A percentile compares a stretch with the other conserved stretches of the same genome.
Evolutionary conservation across 129 eudicot genomes (phyloP).

Genomic region (Flaveria bidentis): DNA sequence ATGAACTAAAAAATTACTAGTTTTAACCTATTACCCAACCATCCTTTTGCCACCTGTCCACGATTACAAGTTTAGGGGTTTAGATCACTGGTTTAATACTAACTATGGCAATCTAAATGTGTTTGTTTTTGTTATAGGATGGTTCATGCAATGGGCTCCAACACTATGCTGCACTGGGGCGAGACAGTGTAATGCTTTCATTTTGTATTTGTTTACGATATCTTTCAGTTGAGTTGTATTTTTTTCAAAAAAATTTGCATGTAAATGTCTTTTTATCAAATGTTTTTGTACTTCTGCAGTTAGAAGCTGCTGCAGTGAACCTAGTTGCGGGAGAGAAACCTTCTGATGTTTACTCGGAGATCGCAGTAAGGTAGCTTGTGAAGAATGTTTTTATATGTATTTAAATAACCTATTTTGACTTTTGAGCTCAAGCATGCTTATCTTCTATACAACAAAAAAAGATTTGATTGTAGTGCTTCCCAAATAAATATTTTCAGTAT

Average conservation of each 20-base stretch:
- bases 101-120: not conserved
- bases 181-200: conserved; percentile 74
- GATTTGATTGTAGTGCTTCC: not conserved
- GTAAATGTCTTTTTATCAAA: not conserved
- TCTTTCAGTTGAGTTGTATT: too few relatives aligned
- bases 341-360: conserved; percentile 85
- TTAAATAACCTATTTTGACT: not conserved
- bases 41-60: not conserved
- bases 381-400: conserved; percentile 1
- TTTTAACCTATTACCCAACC: not conserved
- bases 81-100: not conserved
- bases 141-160: conserved; percentile 98
- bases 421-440: conserved; percentile 14
- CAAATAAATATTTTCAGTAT: not conserved
- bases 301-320: conserved; percentile 91
- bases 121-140: conserved; percentile 52
- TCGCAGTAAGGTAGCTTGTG: conserved; percentile 55
- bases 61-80: not conserved
- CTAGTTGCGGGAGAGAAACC: conserved; percentile 81
- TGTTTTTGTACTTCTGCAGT: conserved; percentile 40
- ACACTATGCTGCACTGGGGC: conserved; percentile 97
- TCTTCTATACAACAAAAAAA: not conserved
- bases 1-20: not conserved
- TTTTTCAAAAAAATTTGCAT: not conserved
- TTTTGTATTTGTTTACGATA: too few relatives aligned